These are phyloP conservation scores for Canariomyces notabilis DNA, from an alignment of 2,329 filamentous ascomycete genomes.

Conservation along the genomic window DNA sequence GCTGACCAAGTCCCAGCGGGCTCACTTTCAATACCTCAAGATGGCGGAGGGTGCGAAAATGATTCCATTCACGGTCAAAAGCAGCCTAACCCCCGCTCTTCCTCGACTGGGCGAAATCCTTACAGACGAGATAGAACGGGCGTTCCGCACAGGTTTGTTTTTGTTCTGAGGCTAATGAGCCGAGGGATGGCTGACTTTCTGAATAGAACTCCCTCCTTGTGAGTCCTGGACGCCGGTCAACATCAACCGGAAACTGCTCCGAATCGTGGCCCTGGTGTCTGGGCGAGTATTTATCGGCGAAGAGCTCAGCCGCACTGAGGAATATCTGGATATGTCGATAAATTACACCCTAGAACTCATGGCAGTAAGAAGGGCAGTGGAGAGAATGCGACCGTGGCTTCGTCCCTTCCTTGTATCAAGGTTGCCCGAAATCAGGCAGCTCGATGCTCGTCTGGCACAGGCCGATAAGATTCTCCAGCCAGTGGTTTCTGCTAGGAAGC, in stretches of 20 bases:
- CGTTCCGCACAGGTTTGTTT: conserved; percentile 29
- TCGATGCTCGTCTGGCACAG: conserved; percentile 30
- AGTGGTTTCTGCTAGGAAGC: conserved; percentile 30
- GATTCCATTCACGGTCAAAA: conserved; percentile 30
- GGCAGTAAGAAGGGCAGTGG: conserved; percentile 30
- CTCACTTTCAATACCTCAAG: conserved; percentile 34
- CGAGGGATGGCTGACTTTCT: too few relatives aligned
- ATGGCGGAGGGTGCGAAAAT: conserved; percentile 24
- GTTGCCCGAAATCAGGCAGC: conserved; percentile 32
- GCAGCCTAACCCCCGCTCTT: conserved; percentile 32
- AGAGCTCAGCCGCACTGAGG: conserved; percentile 40
- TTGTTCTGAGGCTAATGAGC: too few relatives aligned
- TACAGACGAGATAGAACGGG: conserved; percentile 34
- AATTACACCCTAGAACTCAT: conserved; percentile 43
- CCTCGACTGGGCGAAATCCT: conserved; percentile 35
- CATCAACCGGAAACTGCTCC: conserved; percentile 38
- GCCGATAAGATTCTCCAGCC: conserved; percentile 34
- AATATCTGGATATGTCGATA: conserved; percentile 43
- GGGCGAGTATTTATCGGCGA: conserved; percentile 45
- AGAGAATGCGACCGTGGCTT: conserved; percentile 28
- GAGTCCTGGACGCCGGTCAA: conserved; percentile 38
- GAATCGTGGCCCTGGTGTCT: conserved; percentile 42
- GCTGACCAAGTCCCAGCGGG: conserved; percentile 19
- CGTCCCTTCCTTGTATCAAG: conserved; percentile 31
- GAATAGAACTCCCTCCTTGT: conserved; percentile 34